Base-by-base conservation (phyloP, 257 asterid genomes). In the Gynochthodes officinalis region DNA sequence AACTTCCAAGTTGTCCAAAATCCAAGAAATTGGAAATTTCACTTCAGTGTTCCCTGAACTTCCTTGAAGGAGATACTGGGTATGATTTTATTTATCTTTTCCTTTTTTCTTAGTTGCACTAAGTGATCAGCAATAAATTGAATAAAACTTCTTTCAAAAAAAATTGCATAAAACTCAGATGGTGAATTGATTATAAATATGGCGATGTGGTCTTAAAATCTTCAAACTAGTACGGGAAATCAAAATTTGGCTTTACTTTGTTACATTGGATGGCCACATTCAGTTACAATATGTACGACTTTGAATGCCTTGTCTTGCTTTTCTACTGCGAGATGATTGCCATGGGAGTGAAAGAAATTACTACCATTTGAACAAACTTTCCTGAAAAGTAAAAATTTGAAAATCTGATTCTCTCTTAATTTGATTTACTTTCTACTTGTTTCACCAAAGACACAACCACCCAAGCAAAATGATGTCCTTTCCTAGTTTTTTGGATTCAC, bases 51-150 rank as follows among this genome's bases (percentile, higher is more conserved):
- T 94, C 98, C 27, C 83, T 89, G 78, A 91, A 91, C 91, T 81
- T 94, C 93, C 93, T 94, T 39, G 97, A 94, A 86, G 98, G 97
- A 72, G 96, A 91, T 82, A 94, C 97, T 9, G 97, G 98, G 98
- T 91, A 88, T 50, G 54, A 37, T n/a, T 28, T 59, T 50, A 19
- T 15, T 46, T 54, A 44, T 48, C 33, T 21, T 1, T 32, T 13
- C n/a, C 19, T 57, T 5, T 23, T n/a, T 40, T 19, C 14, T 30
- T 21, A 48, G 33, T 46, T 30, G 16, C 39, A 46, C 12, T 21
- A 7, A 42, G 21, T 49, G 46, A 19, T 30, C 12, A 32, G 14
- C 32, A 32, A 15, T 60, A 16, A 32, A 30, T 35, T 59, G 21
- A 12, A 59, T 35, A 15, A 25, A 62, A 62, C 44, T 16, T n/a